phyloP scores from a whole-genome alignment of 2,329 filamentous ascomycete genomes.

The Aspergillus japonicus region DNA sequence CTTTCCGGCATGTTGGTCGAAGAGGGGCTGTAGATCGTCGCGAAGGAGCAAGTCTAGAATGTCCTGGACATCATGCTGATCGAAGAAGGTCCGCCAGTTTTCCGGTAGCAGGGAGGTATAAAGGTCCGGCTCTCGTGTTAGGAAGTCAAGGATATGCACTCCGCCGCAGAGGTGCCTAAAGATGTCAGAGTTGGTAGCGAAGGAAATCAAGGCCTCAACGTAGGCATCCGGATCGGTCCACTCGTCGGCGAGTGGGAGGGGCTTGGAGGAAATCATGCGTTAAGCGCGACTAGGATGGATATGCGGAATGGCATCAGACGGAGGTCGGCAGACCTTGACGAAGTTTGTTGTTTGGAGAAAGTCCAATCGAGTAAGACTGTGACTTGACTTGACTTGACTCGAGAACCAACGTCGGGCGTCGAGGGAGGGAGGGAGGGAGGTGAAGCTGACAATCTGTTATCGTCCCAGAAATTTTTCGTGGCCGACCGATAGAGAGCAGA shows the following conservation, averaged over 20 bases:
- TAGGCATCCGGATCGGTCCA: constrained; percentile 75
- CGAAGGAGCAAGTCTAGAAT: constrained; percentile 79
- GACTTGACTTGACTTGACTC: neutral
- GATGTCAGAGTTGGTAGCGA: constrained; percentile 69
- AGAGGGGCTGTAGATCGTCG: constrained; percentile 62
- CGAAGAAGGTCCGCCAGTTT: constrained; percentile 80
- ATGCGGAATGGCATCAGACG: constrained; percentile 4
- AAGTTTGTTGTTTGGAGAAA: neutral
- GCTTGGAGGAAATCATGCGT: constrained; percentile 48
- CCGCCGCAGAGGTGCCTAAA: constrained; percentile 91
- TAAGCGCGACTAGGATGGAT: neutral
- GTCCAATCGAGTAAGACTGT: neutral
- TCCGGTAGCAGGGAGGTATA: constrained; percentile 74
- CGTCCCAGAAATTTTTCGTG: constrained; percentile 3
- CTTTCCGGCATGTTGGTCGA: constrained; percentile 15
- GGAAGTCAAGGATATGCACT: constrained; percentile 96
- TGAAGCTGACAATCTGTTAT: neutral
- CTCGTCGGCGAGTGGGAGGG: constrained; percentile 67
- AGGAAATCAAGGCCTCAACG: constrained; percentile 72
- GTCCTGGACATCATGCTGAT: constrained; percentile 67
- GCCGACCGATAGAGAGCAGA: neutral
- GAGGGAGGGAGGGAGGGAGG: neutral
- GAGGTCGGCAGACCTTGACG: neutral
- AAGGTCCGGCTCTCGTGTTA: constrained; percentile 78
- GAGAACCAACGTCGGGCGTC: neutral